Conservation (phyloP, 2,329 filamentous ascomycete species). For the Nothopassalora personata region DNA sequence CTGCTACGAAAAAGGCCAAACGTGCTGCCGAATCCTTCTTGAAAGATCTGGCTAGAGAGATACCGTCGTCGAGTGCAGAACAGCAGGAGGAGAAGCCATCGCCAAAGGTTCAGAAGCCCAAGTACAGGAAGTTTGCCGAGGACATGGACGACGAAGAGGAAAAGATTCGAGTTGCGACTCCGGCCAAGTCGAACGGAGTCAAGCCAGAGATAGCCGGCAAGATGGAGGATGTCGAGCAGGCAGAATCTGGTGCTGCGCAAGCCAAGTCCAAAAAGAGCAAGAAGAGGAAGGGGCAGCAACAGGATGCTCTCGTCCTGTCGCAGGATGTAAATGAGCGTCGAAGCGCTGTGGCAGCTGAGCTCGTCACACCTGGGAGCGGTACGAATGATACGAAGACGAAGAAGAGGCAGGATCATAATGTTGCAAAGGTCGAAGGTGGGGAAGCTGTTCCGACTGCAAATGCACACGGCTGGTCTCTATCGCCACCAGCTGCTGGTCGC, state of each 20-base stretch:
- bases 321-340: background rate
- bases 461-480: constrained; percentile 41
- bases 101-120: background rate
- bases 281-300: constrained; percentile 4
- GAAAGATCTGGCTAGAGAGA: background rate
- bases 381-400: constrained; percentile 20
- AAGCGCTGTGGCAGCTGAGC: background rate
- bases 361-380: background rate
- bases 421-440: constrained; percentile 16
- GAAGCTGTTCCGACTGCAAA: constrained; percentile 13
- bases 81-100: background rate
- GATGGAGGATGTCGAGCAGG: background rate
- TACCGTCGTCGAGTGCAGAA: constrained; percentile 1
- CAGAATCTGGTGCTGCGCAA: background rate
- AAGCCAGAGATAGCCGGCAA: background rate
- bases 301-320: background rate
- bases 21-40: background rate
- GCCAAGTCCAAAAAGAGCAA: constrained; percentile 12
- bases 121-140: background rate
- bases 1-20: constrained; percentile 1
- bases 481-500: constrained; percentile 49
- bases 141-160: background rate
- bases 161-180: background rate
- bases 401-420: constrained; percentile 11
- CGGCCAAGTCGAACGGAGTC: background rate